Percentiles rank a stretch among this genome's conserved stretches.
Conservation (phyloP, 345 rosid genomes). For the Nephelium lappaceum region DNA sequence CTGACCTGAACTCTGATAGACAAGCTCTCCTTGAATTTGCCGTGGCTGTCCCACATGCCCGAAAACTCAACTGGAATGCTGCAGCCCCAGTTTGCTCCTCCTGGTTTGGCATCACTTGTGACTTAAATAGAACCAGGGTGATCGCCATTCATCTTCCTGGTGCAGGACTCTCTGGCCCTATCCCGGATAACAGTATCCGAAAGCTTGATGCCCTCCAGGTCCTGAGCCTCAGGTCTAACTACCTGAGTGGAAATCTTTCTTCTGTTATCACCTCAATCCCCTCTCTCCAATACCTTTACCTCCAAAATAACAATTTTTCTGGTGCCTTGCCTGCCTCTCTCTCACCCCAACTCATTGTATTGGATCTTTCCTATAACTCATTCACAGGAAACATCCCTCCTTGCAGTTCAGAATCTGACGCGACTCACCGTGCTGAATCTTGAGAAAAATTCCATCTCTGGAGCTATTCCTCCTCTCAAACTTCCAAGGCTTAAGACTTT, state of each 20-base stretch:
- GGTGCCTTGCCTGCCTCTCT: conserved; percentile 45
- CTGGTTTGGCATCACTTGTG: conserved; percentile 72
- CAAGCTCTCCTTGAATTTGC: conserved; percentile 63
- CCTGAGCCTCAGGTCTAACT: conserved; percentile 77
- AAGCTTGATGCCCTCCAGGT: conserved; percentile 56
- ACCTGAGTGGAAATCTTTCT: conserved; percentile 64
- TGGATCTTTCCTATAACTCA: conserved; percentile 72
- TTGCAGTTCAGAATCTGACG: conserved; percentile 34
- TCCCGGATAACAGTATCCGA: conserved; percentile 55
- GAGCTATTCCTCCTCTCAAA: conserved; percentile 48
- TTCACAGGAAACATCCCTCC: conserved; percentile 59
- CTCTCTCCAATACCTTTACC: conserved; percentile 55
- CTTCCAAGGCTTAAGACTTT: conserved; percentile 51
- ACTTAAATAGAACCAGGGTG: conserved; percentile 40
- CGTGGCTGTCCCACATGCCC: conserved; percentile 45
- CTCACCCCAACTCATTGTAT: conserved; percentile 46
- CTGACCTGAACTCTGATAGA: conserved; percentile 54
- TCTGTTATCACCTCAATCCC: conserved; percentile 61
- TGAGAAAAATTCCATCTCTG: conserved; percentile 58
- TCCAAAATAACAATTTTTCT: conserved; percentile 68
- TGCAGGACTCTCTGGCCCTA: conserved; percentile 61
- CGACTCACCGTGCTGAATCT: conserved; percentile 48
- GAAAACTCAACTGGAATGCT: conserved; percentile 60
- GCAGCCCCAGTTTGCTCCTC: conserved; percentile 41
- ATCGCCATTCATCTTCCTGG: conserved; percentile 66